Base-by-base conservation (phyloP, 169 alveolate species). In the Cryptosporidium muris region DNA sequence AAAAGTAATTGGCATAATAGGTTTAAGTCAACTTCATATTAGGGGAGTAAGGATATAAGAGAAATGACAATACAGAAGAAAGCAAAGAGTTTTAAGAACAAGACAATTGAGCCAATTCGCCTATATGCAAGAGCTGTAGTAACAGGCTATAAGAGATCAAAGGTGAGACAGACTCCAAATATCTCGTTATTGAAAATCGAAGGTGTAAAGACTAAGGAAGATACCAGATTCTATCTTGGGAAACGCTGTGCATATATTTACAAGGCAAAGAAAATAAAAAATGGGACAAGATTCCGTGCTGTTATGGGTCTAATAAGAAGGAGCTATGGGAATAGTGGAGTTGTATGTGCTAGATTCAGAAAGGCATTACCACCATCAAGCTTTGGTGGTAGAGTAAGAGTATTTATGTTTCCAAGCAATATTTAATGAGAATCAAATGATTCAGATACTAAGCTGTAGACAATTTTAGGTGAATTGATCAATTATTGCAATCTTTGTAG, bases 251-350 rank as follows among this genome's bases (percentile, higher is more conserved):
- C 99, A 51, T 98, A 97, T 93, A 97, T 97, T 54, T 97, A 96
- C 96, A 95, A 96, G 94, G 97, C 98, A 66, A 95, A 95, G 92
- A 93, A 90, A 63, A 92, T 92, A 81, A 94, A 93, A 89, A 92
- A 92, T 89, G 97, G 97, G 89, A 92, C 96, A 89, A 94, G 94
- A 88, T 96, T 92, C 92, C 93, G 99, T 91, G 98, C 95, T 90
- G 95, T 97, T 85, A 97, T 99, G 99, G 99, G 99, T 65, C 95
- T 96, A 92, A 94, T 98, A 81, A 93, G 98, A 63, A 94, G 97
- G 62, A 92, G 99, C 5, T 99, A 97, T 89, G 99, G 99, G 64
- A 95, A 95, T 92, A 96, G 97, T 68, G 99, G 99, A 49, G 95
- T 94, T 16, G 98, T 97, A 45, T 93, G 99, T 66, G 99, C 99